Evolutionary conservation across 306 rosid species (phyloP).

Genomic region (Trifolium pratense): DNA sequence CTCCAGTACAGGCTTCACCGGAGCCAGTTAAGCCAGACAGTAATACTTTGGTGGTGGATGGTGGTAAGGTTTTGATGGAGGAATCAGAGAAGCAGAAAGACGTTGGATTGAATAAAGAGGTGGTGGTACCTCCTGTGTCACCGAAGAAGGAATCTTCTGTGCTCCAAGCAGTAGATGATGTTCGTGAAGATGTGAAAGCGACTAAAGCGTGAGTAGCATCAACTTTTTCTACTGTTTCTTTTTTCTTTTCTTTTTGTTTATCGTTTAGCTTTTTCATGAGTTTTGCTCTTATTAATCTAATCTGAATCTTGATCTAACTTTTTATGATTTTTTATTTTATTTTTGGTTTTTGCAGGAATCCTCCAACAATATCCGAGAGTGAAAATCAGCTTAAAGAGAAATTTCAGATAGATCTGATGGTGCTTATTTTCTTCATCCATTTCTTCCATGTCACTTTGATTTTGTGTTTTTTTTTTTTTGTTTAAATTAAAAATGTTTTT

Average conservation of each 20-base stretch:
- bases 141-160: slow-evolving; percentile 71
- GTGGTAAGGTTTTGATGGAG: slow-evolving; percentile 52
- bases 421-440: slow-evolving; percentile 42
- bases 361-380: slow-evolving; percentile 47
- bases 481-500: background rate
- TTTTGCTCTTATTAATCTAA: slow-evolving; percentile 25
- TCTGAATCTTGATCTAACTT: slow-evolving; percentile 41
- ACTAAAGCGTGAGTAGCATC: slow-evolving; percentile 78
- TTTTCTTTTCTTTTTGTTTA: background rate
- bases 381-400: slow-evolving; percentile 77
- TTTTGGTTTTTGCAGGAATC: slow-evolving; percentile 53
- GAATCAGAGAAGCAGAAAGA: slow-evolving; percentile 61
- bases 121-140: slow-evolving; percentile 57
- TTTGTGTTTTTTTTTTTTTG: background rate
- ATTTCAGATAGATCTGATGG: slow-evolving; percentile 95
- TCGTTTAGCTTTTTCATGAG: slow-evolving; percentile 19
- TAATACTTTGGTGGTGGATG: slow-evolving; percentile 46
- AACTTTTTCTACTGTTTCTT: slow-evolving; percentile 24
- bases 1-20: slow-evolving; percentile 24
- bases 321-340: slow-evolving; percentile 20
- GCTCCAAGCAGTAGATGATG: slow-evolving; percentile 63
- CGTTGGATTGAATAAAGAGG: slow-evolving; percentile 56
- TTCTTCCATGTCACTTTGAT: background rate
- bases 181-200: slow-evolving; percentile 61
- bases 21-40: slow-evolving; percentile 63